Percentiles rank a stretch among this genome's conserved stretches.
These are phyloP conservation scores for Carnegiea gigantea DNA, from an alignment of 179 eudicot species.

Conservation along the genomic window DNA sequence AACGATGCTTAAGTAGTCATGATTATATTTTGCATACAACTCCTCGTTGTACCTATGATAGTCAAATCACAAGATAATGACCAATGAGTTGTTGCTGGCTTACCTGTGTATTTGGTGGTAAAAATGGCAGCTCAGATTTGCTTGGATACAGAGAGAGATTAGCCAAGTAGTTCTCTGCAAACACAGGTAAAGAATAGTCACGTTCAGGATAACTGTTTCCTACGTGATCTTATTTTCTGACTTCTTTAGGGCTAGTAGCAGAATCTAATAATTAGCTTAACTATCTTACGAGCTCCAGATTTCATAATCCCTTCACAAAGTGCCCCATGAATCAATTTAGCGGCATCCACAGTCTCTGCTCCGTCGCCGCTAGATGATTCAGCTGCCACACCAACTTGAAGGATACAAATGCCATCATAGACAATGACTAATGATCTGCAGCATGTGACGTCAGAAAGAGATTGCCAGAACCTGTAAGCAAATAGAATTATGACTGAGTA, in stretches of 20 bases:
- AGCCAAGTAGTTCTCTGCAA: slow-evolving; percentile 90
- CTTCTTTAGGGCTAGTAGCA: neutral
- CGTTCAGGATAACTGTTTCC: neutral
- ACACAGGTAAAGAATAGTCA: slow-evolving; percentile 21
- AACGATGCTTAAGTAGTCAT: neutral
- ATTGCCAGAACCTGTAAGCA: slow-evolving; percentile 77
- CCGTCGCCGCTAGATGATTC: slow-evolving; percentile 46
- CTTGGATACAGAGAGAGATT: slow-evolving; percentile 91
- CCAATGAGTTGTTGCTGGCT: neutral
- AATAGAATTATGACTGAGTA: slow-evolving; percentile 18
- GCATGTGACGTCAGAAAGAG: slow-evolving; percentile 77
- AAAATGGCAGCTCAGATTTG: slow-evolving; percentile 86
- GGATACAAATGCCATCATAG: slow-evolving; percentile 60
- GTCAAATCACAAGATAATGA: neutral
- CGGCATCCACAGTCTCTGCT: slow-evolving; percentile 52
- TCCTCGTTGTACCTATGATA: neutral
- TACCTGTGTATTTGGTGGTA: slow-evolving; percentile 89
- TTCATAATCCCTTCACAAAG: slow-evolving; percentile 61
- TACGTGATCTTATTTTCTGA: neutral
- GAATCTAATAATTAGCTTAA: neutral
- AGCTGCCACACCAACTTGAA: slow-evolving; percentile 82
- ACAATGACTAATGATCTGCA: slow-evolving; percentile 83
- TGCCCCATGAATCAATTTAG: slow-evolving; percentile 62
- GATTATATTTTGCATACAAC: slow-evolving; percentile 1
- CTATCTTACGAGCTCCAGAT: slow-evolving; percentile 78